A percentile compares a stretch with the other conserved stretches of the same genome.
These are phyloP conservation scores for Bonia amplexicaulis DNA, from an alignment of 176 grass and related monocot genomes.

Conservation along the genomic window DNA sequence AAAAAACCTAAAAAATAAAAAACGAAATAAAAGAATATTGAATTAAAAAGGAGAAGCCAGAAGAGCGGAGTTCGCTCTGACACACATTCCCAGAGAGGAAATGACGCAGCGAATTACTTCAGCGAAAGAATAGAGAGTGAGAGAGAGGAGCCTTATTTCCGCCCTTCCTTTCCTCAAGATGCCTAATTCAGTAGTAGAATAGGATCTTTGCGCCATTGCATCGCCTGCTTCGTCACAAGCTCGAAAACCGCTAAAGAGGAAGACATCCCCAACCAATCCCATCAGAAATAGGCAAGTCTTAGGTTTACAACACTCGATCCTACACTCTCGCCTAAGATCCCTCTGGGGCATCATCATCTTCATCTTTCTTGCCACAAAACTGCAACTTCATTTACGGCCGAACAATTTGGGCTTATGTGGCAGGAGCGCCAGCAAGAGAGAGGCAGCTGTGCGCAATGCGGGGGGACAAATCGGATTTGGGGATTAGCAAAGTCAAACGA, in stretches of 20 bases:
- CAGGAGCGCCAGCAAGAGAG: background rate
- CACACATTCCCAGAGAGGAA: background rate
- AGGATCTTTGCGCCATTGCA: background rate
- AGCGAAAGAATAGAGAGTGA: background rate
- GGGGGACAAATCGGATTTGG: constrained; percentile 44
- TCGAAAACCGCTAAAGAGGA: background rate
- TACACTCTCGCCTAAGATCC: constrained; percentile 16
- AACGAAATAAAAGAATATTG: too few relatives aligned
- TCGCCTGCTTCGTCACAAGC: background rate
- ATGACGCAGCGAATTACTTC: background rate
- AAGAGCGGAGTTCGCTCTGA: background rate
- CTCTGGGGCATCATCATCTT: background rate
- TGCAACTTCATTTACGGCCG: background rate
- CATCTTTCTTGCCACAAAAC: background rate
- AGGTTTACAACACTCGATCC: background rate
- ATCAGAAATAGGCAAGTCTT: background rate
- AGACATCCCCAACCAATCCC: background rate
- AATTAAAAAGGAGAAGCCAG: too few relatives aligned
- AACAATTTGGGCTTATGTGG: background rate
- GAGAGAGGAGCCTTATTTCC: background rate
- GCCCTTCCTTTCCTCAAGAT: background rate
- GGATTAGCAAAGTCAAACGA: constrained; percentile 31
- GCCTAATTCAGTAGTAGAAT: background rate
- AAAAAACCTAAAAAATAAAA: too few relatives aligned
- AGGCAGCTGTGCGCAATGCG: constrained; percentile 32